Base-by-base conservation (phyloP, 441 rosid genomes). In the Brassica hybrid region DNA sequence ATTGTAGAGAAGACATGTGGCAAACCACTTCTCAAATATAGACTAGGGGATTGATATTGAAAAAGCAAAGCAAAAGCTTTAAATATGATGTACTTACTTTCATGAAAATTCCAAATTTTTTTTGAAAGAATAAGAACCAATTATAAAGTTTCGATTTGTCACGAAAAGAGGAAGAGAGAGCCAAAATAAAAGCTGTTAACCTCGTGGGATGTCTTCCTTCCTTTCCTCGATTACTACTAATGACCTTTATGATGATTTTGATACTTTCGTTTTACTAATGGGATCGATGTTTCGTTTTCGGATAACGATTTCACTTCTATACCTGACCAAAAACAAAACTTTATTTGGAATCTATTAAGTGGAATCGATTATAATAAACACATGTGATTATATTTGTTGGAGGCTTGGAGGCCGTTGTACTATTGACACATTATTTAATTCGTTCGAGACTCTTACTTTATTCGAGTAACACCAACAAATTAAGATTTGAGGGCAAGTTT, bases 141-240 rank as follows among this genome's bases (percentile, higher is more conserved):
- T 19, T 17, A 74, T 27, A 79, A 69, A 74, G 75, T 69, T 63
- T 73, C 52, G 18, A 74, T 64, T 79, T 74, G 72, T 74, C 67
- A 74, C 56, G 64, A 69, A 79, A 74, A 79, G 60, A 54, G 41
- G 18, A 64, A 79, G 75, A 79, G 63, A 79, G 79, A 62, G 32
- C 79, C 60, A 74, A 69, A 69, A 69, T 48, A 79, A 73, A 79
- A 74, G 82, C 68, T 27, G 32, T 5, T 27, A 27, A 27, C 32
- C 32, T 27, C 32, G 6, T 27, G 32, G 1, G 32, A 27, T 27
- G 6, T 27, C 32, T 27, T 27, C 32, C 32, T 27, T 27, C 32
- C 32, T 27, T 27, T 1, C 0, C 6, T 27, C 32, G 0, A 5
- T 27, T 27, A 27, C 5, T 27, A 27, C 1, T 27, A 5, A 27